Base-by-base conservation (phyloP, 768 basidiomycete genomes). In the Russula lepida region DNA sequence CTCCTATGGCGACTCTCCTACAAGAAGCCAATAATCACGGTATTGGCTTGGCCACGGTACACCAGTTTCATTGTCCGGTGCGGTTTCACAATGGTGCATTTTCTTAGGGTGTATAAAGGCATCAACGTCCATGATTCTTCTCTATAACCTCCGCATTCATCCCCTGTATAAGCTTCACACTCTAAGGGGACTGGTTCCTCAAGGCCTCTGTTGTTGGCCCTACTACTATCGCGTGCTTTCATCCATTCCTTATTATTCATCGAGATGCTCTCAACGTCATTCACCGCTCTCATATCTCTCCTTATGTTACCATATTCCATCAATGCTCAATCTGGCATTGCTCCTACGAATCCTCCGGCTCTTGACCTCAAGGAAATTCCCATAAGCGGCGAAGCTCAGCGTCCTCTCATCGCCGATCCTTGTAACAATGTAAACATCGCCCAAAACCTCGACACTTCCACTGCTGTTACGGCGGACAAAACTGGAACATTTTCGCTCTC, bases 351-450 rank as follows among this genome's bases (percentile, higher is more conserved):
- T 37, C 35, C 35, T 37, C 35, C 35, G 13, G 74, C 72, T 12
- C 75, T 82, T 21, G 74, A 72, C n/a, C 70, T 74, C 35, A 61
- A 50, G 2, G 73, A 72, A 6, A 60, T 39, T 5, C 35, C 13
- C 13, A 17, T 37, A 15, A 69, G 73, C 30, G 62, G 43, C 41
- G 69, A 74, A 60, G 72, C 70, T 27, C 71, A 72, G 66, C 54
- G 69, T 1, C 71, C 64, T 1, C 74, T 68, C 54, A 68, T 61
- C 12, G 66, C 63, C 17, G 68, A 64, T 37, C 75, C 75, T 0
- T 83, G 81, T 64, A 81, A 80, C 37, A 73, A 68, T 1, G 69
- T 75, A 39, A 73, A 78, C 68, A 71, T 81, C 53, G 75, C 77
- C 21, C 58, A 70, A 23, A 73, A 68, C 47, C 63, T 82, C 59